Percentiles rank a stretch among this genome's conserved stretches.
Evolutionary conservation across 768 basidiomycete genomes (phyloP).

Genomic region (Xerocomellus intermedius): DNA sequence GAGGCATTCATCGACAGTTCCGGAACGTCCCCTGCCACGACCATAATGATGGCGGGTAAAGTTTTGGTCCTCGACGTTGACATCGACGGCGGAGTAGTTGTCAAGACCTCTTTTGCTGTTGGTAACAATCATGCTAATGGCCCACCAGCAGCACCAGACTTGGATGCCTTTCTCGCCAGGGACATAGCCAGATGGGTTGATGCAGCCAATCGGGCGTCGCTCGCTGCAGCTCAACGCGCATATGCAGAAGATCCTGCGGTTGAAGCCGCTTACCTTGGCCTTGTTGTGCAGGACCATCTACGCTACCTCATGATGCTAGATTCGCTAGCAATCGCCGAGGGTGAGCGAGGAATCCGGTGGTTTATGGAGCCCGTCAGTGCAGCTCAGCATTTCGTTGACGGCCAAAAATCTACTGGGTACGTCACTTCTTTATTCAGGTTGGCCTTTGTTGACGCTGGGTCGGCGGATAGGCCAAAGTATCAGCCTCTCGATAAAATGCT

Average conservation of each 20-base stretch:
- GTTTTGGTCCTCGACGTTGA: constrained; percentile 80
- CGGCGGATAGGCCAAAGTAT: constrained; percentile 37
- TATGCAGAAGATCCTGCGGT: constrained; percentile 49
- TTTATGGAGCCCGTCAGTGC: constrained; percentile 49
- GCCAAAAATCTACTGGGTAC: constrained; percentile 19
- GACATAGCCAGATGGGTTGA: constrained; percentile 55
- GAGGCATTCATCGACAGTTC: constrained; percentile 68
- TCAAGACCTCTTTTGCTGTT: constrained; percentile 75
- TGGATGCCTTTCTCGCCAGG: constrained; percentile 62
- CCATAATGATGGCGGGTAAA: constrained; percentile 70
- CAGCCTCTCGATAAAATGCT: constrained; percentile 69
- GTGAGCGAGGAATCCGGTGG: constrained; percentile 69
- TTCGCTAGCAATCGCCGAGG: constrained; percentile 52
- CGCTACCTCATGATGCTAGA: constrained; percentile 74
- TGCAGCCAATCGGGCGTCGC: constrained; percentile 38
- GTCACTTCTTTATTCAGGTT: constrained; percentile 3
- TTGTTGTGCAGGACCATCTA: constrained; percentile 52
- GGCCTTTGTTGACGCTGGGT: not conserved
- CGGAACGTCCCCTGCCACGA: constrained; percentile 40
- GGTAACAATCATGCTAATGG: constrained; percentile 45
- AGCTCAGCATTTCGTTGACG: constrained; percentile 18
- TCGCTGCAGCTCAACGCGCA: constrained; percentile 16
- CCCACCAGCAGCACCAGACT: constrained; percentile 38
- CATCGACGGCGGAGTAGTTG: constrained; percentile 46
- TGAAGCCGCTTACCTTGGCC: constrained; percentile 50